These are phyloP conservation scores for Chimonanthus praecox DNA, from an alignment of 164 flowering plant species.

Conservation along the genomic window DNA sequence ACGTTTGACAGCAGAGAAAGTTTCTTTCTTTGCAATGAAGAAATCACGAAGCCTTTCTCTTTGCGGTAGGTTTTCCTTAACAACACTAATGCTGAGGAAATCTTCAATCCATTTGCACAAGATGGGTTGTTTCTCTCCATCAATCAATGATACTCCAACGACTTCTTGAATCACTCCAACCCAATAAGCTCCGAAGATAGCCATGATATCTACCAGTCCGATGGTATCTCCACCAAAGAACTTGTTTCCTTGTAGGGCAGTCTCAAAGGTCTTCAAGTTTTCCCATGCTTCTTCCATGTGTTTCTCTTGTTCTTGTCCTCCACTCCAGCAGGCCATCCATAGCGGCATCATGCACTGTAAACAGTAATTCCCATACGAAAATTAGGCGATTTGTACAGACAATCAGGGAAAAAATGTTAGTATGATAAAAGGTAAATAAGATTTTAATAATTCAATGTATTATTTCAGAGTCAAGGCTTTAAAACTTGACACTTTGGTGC, in stretches of 20 bases:
- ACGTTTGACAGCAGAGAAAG: not conserved
- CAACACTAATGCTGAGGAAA: not conserved
- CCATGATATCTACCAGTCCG: slow-evolving; percentile 2
- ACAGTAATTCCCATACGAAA: not conserved
- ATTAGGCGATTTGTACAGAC: no score
- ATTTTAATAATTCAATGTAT: no score
- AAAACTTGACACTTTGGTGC: no score
- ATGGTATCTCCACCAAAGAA: slow-evolving; percentile 7
- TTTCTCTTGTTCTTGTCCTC: slow-evolving; percentile 25
- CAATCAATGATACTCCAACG: not conserved
- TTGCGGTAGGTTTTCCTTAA: slow-evolving; percentile 7
- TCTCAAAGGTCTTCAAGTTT: slow-evolving; percentile 26
- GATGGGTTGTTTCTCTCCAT: slow-evolving; percentile 1
- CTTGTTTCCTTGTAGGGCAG: slow-evolving; percentile 10
- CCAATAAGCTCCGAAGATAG: not conserved
- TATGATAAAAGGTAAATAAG: no score
- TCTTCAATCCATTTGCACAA: slow-evolving; percentile 4
- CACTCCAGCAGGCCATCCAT: not conserved
- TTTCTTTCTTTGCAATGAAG: not conserved
- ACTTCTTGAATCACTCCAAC: not conserved
- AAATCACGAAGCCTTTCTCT: not conserved
- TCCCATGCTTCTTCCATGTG: slow-evolving; percentile 14
- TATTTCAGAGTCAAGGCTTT: no score
- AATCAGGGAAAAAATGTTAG: no score
- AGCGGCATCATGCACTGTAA: not conserved